Conservation (phyloP, 2,329 filamentous ascomycete species). For the Aureobasidium uvarum region DNA sequence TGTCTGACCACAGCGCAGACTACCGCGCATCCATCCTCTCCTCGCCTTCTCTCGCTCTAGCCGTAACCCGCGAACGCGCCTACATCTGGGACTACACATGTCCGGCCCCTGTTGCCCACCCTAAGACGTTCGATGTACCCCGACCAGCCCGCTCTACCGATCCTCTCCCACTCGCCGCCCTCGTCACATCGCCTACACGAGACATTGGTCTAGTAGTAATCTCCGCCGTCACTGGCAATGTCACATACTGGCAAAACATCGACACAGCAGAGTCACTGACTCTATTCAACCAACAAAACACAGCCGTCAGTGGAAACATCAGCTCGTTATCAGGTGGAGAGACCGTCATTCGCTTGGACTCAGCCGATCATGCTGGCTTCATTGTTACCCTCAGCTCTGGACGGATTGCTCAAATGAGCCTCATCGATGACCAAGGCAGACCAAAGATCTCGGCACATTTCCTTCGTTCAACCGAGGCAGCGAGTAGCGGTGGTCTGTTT, state of each 20-base stretch:
- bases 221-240: slow-evolving; percentile 76
- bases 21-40: slow-evolving; percentile 52
- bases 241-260: slow-evolving; percentile 95
- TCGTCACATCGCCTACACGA: slow-evolving; percentile 76
- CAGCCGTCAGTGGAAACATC: slow-evolving; percentile 72
- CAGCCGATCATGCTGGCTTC: slow-evolving; percentile 84
- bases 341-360: slow-evolving; percentile 70
- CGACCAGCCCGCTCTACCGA: slow-evolving; percentile 67
- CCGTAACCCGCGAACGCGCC: slow-evolving; percentile 76
- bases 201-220: slow-evolving; percentile 82
- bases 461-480: slow-evolving; percentile 61
- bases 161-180: slow-evolving; percentile 74
- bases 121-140: slow-evolving; percentile 76
- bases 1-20: slow-evolving; percentile 29
- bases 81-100: slow-evolving; percentile 84
- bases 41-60: slow-evolving; percentile 69
- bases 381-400: slow-evolving; percentile 82
- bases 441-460: slow-evolving; percentile 76
- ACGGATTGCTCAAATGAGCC: slow-evolving; percentile 77
- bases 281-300: slow-evolving; percentile 76
- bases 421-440: slow-evolving; percentile 83
- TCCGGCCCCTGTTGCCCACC: slow-evolving; percentile 64
- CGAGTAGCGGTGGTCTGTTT: slow-evolving; percentile 65
- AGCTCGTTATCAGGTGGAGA: slow-evolving; percentile 75
- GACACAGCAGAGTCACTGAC: slow-evolving; percentile 82